Base-by-base conservation (phyloP, 345 rosid species). In the Euclidium syriacum region DNA sequence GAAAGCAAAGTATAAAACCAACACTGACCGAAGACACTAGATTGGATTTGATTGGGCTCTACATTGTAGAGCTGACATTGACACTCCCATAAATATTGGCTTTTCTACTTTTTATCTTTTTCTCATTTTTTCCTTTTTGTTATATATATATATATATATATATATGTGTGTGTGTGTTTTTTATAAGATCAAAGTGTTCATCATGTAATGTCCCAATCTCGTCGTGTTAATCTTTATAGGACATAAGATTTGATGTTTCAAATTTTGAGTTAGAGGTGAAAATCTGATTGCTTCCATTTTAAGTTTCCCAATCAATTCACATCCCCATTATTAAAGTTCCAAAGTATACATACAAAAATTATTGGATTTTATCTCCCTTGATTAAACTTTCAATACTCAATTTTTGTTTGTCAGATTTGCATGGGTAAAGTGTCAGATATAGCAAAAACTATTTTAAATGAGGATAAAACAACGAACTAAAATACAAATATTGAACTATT, bases 41-140 rank as follows among this genome's bases (percentile, higher is more conserved):
- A 70, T 70, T 53, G 36, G 65, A 62, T 52, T 56, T 70, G 69
- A 70, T 62, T 70, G 68, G 74, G 59, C 74, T 54, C 69, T 54
- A 62, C 74, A 55, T 70, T 70, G 74, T 46, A 54, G 51, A 44
- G 2, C 10, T 63, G 70, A 55, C 70, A 64, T 18, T 56, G 74
- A 70, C 74, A 70, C 64, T 47, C 58, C 75, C 70, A 63, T 71
- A 55, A 56, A 71, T 71, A 63, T 63, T 56, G 75, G 70, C 65
- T 71, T 71, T 71, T 71, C 56, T 55, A 55, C 52, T 54, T 62
- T 41, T 22, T 20, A 5, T 40, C 49, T 49, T 6, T n/a, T 40
- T 2, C 15, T 39, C 22, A 18, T 32, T 26, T 17, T 10, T 16
- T 40, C 10, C 1, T 20, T 14, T 49, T 36, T 0, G 3, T 5